These are phyloP conservation scores for Didymosphaeria variabile DNA, from an alignment of 2,329 filamentous ascomycete genomes.

Conservation along the genomic window DNA sequence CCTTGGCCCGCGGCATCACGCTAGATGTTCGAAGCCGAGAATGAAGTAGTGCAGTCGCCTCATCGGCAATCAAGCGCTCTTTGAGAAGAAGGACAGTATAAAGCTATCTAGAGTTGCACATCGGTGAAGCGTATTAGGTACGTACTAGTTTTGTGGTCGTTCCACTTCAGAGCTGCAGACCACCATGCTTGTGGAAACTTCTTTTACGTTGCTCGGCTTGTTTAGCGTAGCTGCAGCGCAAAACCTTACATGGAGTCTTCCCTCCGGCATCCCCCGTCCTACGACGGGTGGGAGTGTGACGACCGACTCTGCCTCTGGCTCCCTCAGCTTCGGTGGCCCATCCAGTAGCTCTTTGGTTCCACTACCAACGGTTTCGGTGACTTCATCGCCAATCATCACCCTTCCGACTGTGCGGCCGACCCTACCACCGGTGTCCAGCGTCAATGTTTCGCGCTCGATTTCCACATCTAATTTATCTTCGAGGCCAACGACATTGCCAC, in stretches of 20 bases:
- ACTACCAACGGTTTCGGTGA: slow-evolving; percentile 1
- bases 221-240: slow-evolving; percentile 4
- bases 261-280: slow-evolving; percentile 10
- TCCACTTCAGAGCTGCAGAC: background rate
- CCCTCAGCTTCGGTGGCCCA: slow-evolving; percentile 3
- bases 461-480: background rate
- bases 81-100: background rate
- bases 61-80: background rate
- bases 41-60: background rate
- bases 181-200: slow-evolving; percentile 3
- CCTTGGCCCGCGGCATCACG: background rate
- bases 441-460: background rate
- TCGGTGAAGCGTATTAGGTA: background rate
- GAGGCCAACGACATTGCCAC: background rate
- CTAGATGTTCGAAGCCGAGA: background rate
- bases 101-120: background rate
- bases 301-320: slow-evolving; percentile 1
- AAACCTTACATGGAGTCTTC: slow-evolving; percentile 11
- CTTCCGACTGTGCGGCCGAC: background rate
- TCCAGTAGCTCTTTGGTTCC: background rate
- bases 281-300: background rate
- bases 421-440: background rate
- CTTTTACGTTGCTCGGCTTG: slow-evolving; percentile 7
- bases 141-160: background rate
- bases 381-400: background rate